Conservation (phyloP, 202 grass and related monocot species). For the Schoenoplectus tabernaemontani region DNA sequence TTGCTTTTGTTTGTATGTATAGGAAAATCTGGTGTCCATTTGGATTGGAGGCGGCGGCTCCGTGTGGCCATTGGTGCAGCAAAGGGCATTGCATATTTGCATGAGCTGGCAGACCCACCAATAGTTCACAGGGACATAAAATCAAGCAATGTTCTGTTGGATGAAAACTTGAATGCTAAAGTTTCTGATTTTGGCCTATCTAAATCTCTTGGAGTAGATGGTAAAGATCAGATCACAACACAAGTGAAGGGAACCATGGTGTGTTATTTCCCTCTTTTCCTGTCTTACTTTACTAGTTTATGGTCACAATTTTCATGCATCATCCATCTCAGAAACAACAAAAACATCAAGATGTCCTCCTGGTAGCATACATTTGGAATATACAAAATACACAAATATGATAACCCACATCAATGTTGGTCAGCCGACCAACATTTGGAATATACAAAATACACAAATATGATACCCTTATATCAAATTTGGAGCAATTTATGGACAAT, state of each 20-base stretch:
- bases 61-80: constrained; percentile 48
- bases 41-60: constrained; percentile 61
- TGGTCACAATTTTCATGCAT: constrained; percentile 1
- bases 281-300: background rate
- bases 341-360: background rate
- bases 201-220: constrained; percentile 39
- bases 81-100: constrained; percentile 60
- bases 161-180: constrained; percentile 61
- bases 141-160: constrained; percentile 74
- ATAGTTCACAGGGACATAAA: constrained; percentile 85
- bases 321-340: background rate
- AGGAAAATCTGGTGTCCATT: constrained; percentile 57
- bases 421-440: background rate
- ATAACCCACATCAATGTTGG: background rate
- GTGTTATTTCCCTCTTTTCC: background rate
- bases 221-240: constrained; percentile 31
- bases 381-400: background rate
- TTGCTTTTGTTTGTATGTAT: background rate
- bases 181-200: constrained; percentile 80
- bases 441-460: background rate
- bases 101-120: constrained; percentile 70
- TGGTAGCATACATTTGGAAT: background rate
- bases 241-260: constrained; percentile 91
- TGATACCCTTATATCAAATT: background rate
- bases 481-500: background rate